Percentiles rank a stretch among this genome's conserved stretches.
Conservation (phyloP, 805 yeast genomes). For the Cyberlindnera euphorbiae region DNA sequence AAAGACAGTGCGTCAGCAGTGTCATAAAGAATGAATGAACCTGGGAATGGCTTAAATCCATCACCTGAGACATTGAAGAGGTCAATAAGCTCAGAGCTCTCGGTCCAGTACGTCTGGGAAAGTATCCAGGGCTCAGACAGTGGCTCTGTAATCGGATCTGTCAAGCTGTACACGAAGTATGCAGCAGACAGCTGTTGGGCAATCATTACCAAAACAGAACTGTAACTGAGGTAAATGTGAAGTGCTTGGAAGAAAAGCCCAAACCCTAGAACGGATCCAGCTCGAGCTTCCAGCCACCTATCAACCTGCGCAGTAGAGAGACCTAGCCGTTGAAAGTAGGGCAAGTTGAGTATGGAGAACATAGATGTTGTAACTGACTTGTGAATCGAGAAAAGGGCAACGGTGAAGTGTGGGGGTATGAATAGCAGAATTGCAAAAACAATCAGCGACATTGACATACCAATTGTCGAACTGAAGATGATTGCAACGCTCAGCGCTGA, state of each 20-base stretch:
- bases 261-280: constrained; percentile 17
- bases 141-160: constrained; percentile 18
- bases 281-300: constrained; percentile 20
- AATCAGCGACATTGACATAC: too few species aligned
- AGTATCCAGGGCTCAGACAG: constrained; percentile 17
- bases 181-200: constrained; percentile 17
- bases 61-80: constrained; percentile 7
- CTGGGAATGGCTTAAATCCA: constrained; percentile 13
- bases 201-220: constrained; percentile 11
- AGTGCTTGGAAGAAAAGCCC: constrained; percentile 12
- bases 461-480: too few species aligned
- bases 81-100: constrained; percentile 2
- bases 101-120: constrained; percentile 17
- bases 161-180: constrained; percentile 12
- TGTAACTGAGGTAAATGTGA: constrained; percentile 4
- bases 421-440: too few species aligned
- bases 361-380: constrained; percentile 9
- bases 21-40: neutral
- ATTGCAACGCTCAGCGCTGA: too few species aligned
- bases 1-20: too few species aligned
- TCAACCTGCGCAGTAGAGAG: constrained; percentile 11
- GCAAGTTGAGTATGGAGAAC: constrained; percentile 7
- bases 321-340: constrained; percentile 18
- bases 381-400: constrained; percentile 6
- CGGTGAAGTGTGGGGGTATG: too few species aligned